phyloP scores from a whole-genome alignment of 352 stramenopile species.

The Phytophthora pseudosyringae region DNA sequence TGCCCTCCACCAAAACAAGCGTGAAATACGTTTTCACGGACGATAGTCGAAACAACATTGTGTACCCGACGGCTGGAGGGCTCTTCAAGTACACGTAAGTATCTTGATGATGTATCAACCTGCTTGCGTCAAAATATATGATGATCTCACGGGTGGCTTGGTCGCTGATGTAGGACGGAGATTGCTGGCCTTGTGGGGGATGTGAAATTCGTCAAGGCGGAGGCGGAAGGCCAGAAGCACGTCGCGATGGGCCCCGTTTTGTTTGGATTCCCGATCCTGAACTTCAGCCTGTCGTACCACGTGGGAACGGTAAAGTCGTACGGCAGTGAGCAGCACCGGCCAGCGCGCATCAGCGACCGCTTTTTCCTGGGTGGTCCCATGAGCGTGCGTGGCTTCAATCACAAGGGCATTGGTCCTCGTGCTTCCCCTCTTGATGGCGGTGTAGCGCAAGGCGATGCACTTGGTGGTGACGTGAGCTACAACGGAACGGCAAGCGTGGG shows the following conservation, averaged over 20 bases:
- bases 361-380: conserved; percentile 92
- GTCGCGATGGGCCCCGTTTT: conserved; percentile 64
- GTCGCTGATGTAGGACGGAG: conserved; percentile 66
- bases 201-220: conserved; percentile 90
- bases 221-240: conserved; percentile 88
- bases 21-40: conserved; percentile 94
- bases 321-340: conserved; percentile 69
- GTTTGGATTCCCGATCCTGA: conserved; percentile 78
- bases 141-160: conserved; percentile 6
- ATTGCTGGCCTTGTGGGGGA: conserved; percentile 87
- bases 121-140: background rate
- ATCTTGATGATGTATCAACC: background rate
- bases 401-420: conserved; percentile 90
- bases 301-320: conserved; percentile 85
- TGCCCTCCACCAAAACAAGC: conserved; percentile 92
- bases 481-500: conserved; percentile 83
- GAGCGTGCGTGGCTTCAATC: conserved; percentile 90
- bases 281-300: conserved; percentile 83
- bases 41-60: conserved; percentile 87
- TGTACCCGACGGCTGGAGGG: conserved; percentile 88
- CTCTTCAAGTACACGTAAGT: conserved; percentile 89
- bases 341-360: conserved; percentile 90
- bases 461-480: conserved; percentile 92
- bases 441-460: conserved; percentile 80
- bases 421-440: conserved; percentile 88